These are phyloP conservation scores for Biscogniauxia mediterranea DNA, from an alignment of 2,329 filamentous ascomycete species.

Conservation along the genomic window DNA sequence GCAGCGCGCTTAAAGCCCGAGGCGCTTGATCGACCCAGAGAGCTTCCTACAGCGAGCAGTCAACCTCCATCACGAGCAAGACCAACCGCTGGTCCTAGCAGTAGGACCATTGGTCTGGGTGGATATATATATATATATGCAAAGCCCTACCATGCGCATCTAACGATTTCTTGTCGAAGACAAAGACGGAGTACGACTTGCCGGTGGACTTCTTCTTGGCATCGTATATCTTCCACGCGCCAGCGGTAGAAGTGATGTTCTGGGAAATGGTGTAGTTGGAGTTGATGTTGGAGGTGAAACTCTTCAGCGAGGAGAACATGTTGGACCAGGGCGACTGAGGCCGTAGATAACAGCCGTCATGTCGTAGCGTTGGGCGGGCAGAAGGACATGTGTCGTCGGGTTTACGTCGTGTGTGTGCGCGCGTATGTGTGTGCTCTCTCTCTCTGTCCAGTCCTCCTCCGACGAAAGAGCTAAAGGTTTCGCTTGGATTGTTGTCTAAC, in stretches of 20 bases:
- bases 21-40: constrained; percentile 61
- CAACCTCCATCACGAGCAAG: neutral
- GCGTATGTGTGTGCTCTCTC: too few relatives aligned
- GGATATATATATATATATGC: neutral
- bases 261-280: constrained; percentile 84
- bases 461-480: too few relatives aligned
- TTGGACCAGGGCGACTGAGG: constrained; percentile 31
- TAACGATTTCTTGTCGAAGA: constrained; percentile 87
- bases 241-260: constrained; percentile 73
- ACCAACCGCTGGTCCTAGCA: too few relatives aligned
- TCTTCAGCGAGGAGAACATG: constrained; percentile 96
- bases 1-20: constrained; percentile 74
- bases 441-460: too few relatives aligned
- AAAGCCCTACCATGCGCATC: constrained; percentile 55
- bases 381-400: constrained; percentile 18
- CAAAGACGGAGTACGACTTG: constrained; percentile 85
- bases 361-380: constrained; percentile 20
- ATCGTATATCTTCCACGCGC: constrained; percentile 97
- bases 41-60: constrained; percentile 38
- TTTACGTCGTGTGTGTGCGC: constrained; percentile 1
- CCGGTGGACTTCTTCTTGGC: constrained; percentile 95
- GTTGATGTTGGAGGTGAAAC: constrained; percentile 88
- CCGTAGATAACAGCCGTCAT: constrained; percentile 25
- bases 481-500: too few relatives aligned
- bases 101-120: too few relatives aligned